Percentiles rank a stretch among this genome's conserved stretches.
Evolutionary conservation across 2,329 filamentous ascomycete species (phyloP).

Genomic region (Thelonectria blattea): DNA sequence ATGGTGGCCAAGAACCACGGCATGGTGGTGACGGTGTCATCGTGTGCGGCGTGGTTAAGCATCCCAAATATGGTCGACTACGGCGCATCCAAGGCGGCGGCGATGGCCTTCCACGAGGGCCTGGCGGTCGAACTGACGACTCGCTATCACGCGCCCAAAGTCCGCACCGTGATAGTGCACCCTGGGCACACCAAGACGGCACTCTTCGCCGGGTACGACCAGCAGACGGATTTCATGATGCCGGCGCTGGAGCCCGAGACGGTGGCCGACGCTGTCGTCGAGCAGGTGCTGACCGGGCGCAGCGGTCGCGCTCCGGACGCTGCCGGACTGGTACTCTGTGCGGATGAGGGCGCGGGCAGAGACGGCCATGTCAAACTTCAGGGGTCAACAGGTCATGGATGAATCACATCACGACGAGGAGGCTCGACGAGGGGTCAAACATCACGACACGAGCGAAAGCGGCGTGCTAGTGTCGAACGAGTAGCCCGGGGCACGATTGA

Average conservation of each 20-base stretch:
- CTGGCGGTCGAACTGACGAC: constrained; percentile 63
- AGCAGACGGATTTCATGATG: constrained; percentile 50
- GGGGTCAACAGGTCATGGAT: constrained; percentile 54
- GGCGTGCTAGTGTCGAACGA: constrained; percentile 45
- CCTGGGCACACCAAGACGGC: constrained; percentile 52
- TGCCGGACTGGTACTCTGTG: constrained; percentile 70
- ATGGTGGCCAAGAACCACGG: constrained; percentile 72
- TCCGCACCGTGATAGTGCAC: constrained; percentile 71
- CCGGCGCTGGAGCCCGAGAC: constrained; percentile 47
- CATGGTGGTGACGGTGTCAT: constrained; percentile 74
- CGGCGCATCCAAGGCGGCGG: constrained; percentile 68
- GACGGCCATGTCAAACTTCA: constrained; percentile 51
- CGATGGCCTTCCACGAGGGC: constrained; percentile 72
- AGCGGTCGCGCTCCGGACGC: constrained; percentile 55
- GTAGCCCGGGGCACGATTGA: constrained; percentile 16
- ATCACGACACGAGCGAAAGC: constrained; percentile 42
- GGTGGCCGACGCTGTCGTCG: constrained; percentile 55
- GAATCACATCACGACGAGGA: constrained; percentile 45
- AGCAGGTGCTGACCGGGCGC: constrained; percentile 54
- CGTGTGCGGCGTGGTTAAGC: constrained; percentile 64
- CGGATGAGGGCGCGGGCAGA: constrained; percentile 52
- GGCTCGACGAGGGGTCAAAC: constrained; percentile 23
- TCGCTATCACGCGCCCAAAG: constrained; percentile 65
- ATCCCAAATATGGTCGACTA: constrained; percentile 73
- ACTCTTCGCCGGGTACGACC: constrained; percentile 57